Evolutionary conservation across 1,284 basidiomycete species (phyloP), one percentile per base, ranked within the genome.

Genomic region (Cutaneotrichosporon sp.): DNA sequence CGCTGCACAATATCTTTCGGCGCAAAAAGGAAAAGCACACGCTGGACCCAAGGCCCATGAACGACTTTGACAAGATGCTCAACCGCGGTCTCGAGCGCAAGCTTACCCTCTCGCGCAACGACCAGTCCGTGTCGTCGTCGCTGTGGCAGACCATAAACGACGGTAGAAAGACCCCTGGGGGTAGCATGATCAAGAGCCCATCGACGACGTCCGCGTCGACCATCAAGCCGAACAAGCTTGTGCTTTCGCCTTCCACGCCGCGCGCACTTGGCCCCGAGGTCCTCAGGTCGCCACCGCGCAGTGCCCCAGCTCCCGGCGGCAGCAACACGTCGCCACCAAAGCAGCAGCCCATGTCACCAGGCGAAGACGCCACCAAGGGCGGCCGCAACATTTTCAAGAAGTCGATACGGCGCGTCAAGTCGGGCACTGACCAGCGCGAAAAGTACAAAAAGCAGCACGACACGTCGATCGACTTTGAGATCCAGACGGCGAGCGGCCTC

Each of bases 11-110:
- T 67, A 43, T 77, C 51, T 64, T 77, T 76, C 41, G 70, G 73
- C 61, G 61, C 20, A 58, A 59, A 51, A 63, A 62, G 44, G 59
- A 56, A 53, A 80, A 80, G 62, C 46, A 17, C 26, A 88, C 90
- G 64, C 90, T 92, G 63, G 89, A 90, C 64, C 81, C 52, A 23
- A 46, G 46, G 15, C 13, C n/a, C 8, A 30, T 23, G 36, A 39
- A 45, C 42, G 88, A 90, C 66, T 90, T 92, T 63, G 89, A 90
- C 64, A 81, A 83, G 17, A 78, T 90, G 59, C 73, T 90, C 13
- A 49, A 58, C 20, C 60, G 63, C n/a, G 43, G 39, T 13, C 63
- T 68, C 17, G 36, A 38, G 39, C 64, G 62, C 26, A 65, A 65
- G 47, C 37, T 73, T 20, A 64, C 61, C 4, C 39, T 70, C 15